These are phyloP conservation scores for Besnoitia besnoiti DNA, from an alignment of 169 alveolate genomes.

Conservation along the genomic window DNA sequence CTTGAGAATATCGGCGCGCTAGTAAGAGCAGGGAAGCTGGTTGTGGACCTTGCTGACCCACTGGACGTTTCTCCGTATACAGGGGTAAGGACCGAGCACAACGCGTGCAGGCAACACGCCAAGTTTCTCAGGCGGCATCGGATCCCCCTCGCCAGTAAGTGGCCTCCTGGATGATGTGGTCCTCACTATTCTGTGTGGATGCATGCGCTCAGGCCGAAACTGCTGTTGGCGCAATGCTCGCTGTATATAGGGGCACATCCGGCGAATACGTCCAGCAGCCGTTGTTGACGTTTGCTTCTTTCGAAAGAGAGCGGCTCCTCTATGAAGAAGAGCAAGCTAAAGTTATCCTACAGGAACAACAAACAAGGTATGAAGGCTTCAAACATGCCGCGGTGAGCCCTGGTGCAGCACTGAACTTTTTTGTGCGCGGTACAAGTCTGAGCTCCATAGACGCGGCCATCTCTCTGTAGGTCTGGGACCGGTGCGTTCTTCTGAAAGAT, in stretches of 20 bases:
- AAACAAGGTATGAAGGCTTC: not conserved
- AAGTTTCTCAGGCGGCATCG: too few relatives aligned
- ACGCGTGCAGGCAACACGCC: too few relatives aligned
- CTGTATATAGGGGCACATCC: not conserved
- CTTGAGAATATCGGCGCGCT: slow-evolving; percentile 27
- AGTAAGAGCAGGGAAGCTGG: slow-evolving; percentile 10
- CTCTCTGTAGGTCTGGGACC: too few relatives aligned
- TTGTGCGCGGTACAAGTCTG: too few relatives aligned
- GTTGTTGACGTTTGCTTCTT: not conserved
- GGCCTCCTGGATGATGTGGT: not conserved
- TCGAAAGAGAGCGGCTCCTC: not conserved
- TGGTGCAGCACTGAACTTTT: too few relatives aligned
- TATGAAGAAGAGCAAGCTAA: not conserved
- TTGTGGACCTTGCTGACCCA: slow-evolving; percentile 8
- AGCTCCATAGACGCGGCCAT: too few relatives aligned
- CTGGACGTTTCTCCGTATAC: not conserved
- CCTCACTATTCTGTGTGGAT: not conserved
- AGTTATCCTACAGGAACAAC: not conserved
- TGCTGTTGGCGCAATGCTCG: not conserved
- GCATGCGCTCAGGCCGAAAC: not conserved
- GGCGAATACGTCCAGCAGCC: slow-evolving; percentile 26
- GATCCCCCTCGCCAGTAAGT: too few relatives aligned
- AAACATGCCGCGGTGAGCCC: too few relatives aligned
- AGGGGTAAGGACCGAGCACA: not conserved
- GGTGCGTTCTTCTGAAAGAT: too few relatives aligned